A percentile compares a stretch with the other conserved stretches of the same genome.
Evolutionary conservation across 2,329 filamentous ascomycete species (phyloP).

Genomic region (Cytospora piceicola): DNA sequence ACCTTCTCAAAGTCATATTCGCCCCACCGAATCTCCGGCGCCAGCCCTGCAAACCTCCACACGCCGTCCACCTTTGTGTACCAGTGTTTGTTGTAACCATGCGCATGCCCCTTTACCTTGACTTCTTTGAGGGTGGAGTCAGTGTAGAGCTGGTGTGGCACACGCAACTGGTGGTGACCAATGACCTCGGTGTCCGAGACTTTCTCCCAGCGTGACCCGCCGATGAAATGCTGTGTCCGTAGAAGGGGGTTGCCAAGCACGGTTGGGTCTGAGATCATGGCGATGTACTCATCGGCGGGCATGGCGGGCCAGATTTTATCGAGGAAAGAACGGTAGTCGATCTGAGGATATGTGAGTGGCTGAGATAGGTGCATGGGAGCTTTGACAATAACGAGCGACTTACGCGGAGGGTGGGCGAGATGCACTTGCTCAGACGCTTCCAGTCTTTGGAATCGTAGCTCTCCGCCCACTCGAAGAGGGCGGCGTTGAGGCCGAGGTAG

Average conservation of each 20-base stretch:
- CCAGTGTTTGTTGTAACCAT: conserved; percentile 61
- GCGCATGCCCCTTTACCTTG: conserved; percentile 62
- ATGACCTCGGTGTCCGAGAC: conserved; percentile 61
- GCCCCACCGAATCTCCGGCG: conserved; percentile 59
- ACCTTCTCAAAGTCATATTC: conserved; percentile 63
- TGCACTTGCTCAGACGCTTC: conserved; percentile 61
- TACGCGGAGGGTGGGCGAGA: conserved; percentile 62
- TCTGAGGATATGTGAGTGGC: conserved; percentile 42
- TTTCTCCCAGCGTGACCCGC: conserved; percentile 60
- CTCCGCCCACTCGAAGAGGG: conserved; percentile 44
- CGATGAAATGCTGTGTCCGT: conserved; percentile 68
- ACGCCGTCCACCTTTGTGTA: conserved; percentile 62
- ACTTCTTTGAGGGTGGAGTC: conserved; percentile 53
- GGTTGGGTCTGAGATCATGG: conserved; percentile 59
- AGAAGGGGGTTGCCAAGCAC: conserved; percentile 65
- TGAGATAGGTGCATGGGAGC: not conserved
- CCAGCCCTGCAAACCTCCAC: conserved; percentile 64
- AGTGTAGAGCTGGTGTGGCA: conserved; percentile 64
- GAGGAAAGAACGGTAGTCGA: conserved; percentile 72
- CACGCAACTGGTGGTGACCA: conserved; percentile 64
- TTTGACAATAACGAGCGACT: conserved; percentile 30
- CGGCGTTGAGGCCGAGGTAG: conserved; percentile 35
- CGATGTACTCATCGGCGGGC: conserved; percentile 63
- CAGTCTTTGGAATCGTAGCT: conserved; percentile 71
- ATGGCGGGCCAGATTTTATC: conserved; percentile 64